phyloP scores from a whole-genome alignment of 805 yeast genomes.

The Zygoascus biomembranicola region DNA sequence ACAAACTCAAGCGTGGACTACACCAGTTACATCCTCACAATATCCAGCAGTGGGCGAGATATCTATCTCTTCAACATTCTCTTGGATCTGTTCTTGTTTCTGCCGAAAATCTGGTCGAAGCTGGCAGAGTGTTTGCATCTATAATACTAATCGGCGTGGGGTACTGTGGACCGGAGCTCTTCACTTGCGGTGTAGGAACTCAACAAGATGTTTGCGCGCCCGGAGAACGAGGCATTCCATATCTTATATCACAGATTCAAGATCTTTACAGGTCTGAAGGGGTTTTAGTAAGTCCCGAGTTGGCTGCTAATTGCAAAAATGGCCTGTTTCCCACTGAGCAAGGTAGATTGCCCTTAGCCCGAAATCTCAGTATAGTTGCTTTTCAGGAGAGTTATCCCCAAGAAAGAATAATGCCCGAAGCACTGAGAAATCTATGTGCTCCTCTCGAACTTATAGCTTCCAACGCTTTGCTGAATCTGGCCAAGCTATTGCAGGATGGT shows the following conservation, averaged over 20 bases:
- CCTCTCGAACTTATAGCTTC: constrained; percentile 15
- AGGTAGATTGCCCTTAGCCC: neutral
- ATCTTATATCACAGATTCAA: neutral
- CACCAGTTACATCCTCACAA: neutral
- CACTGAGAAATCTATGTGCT: neutral
- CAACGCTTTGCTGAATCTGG: constrained; percentile 27
- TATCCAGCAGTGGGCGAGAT: constrained; percentile 12
- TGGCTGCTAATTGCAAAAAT: constrained; percentile 4
- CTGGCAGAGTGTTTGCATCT: constrained; percentile 19
- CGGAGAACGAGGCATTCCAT: constrained; percentile 3
- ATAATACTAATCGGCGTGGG: constrained; percentile 8
- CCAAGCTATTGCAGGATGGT: constrained; percentile 28
- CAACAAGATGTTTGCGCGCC: constrained; percentile 3
- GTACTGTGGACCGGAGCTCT: neutral
- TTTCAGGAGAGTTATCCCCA: neutral
- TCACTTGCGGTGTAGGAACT: constrained; percentile 8
- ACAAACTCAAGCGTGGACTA: neutral
- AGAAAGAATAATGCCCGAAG: neutral
- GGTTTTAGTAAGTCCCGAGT: neutral
- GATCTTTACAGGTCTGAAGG: neutral
- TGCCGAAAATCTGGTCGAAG: constrained; percentile 11
- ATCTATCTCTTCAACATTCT: constrained; percentile 19
- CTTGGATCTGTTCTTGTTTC: constrained; percentile 21
- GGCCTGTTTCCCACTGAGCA: neutral
- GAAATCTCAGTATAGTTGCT: neutral